Base-by-base conservation (phyloP, 208 protist genomes). In the Lotmaria passim region DNA sequence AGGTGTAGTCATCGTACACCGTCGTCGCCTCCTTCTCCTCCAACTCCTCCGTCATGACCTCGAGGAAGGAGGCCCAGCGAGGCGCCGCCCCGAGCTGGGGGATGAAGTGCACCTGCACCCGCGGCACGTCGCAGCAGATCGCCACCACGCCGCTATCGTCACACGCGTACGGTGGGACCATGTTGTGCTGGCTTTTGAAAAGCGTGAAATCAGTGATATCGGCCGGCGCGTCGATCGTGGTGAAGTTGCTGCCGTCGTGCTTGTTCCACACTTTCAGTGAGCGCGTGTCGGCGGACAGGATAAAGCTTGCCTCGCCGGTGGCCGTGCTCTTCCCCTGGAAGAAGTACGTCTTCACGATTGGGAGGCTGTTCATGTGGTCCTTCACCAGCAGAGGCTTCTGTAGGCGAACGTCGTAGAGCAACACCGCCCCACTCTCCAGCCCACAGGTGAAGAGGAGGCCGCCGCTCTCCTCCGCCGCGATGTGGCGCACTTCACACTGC, bases 1-100 rank as follows among this genome's bases (percentile, higher is more conserved):
- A 99, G 48, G 98, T 98, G 79, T 96, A 99, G 79, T 99, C 98
- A 68, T 99, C 96, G 76, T 99, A 99, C 33, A 99, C 84, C 0
- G 81, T 79, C 21, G 85, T 83, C 23, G 74, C 56, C 55, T 95
- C 92, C 69, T 89, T 89, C 56, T 97, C 92, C 60, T 96, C 89
- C 23, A 96, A 68, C 65, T 97, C 92, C 63, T 98, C 98, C 7
- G 98, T 98, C 43, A 99, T 80, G 23, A 81, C 79, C 52, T 99
- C 98, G 0, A 99, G 82, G 83, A 98, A 99, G 58, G 93, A 92
- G 58, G 96, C 98, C 98, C 98, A 99, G 8, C 87, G 81, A 31
- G 98, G 98, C 6, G 98, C 98, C 7, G 89, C 86, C 41, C 96
- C 98, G 12, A 99, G 87, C 30, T 95, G 79, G 0, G 98, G 98